Evolutionary conservation across 306 rosid genomes (phyloP).

Genomic region (Datisca glomerata): DNA sequence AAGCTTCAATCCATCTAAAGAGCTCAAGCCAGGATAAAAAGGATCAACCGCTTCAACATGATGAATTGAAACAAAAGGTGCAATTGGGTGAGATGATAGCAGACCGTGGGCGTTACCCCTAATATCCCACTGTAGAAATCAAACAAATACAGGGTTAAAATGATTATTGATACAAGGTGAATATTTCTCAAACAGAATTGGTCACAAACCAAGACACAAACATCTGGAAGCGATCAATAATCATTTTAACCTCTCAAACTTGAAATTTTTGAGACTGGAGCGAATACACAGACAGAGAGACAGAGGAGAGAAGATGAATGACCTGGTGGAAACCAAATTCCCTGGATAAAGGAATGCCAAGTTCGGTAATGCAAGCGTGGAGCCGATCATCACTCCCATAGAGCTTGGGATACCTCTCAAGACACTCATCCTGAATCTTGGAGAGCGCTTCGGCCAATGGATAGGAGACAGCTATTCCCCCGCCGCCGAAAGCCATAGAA

Average conservation of each 20-base stretch:
- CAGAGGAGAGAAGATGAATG: no score
- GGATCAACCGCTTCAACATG: conserved; percentile 72
- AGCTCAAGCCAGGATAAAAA: conserved; percentile 51
- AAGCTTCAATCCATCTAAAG: conserved; percentile 54
- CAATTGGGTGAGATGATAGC: conserved; percentile 63
- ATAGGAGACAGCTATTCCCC: conserved; percentile 54
- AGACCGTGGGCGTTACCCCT: conserved; percentile 67
- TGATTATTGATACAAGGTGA: no score
- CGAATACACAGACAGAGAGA: no score
- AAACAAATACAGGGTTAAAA: not conserved
- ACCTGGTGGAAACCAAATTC: conserved; percentile 86
- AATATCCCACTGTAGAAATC: conserved; percentile 52
- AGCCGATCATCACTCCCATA: conserved; percentile 79
- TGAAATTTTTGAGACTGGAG: not conserved
- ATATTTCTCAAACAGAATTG: no score
- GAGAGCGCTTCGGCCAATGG: conserved; percentile 54
- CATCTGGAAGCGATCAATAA: no score
- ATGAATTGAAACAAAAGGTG: conserved; percentile 71
- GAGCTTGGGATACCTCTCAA: conserved; percentile 65
- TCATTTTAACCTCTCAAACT: not conserved
- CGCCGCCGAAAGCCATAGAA: conserved; percentile 79
- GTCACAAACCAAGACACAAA: no score
- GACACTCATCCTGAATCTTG: conserved; percentile 50
- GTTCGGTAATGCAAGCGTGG: conserved; percentile 77
- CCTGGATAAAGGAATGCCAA: conserved; percentile 54